Base-by-base conservation (phyloP, 768 basidiomycete species). In the Podaxis rugospora region DNA sequence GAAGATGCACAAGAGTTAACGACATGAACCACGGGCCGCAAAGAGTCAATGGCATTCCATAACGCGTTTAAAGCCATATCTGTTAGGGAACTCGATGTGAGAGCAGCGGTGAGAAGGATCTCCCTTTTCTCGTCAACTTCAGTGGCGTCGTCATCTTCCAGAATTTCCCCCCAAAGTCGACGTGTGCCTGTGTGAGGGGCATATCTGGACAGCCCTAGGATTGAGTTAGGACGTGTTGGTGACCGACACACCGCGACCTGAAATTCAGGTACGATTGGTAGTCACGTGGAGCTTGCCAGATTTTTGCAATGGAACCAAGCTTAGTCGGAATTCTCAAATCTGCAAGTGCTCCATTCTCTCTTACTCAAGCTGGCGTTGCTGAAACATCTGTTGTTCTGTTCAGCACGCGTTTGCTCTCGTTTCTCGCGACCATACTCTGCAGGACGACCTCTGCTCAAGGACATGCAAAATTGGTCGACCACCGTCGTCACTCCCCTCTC, bases 401-500 rank as follows among this genome's bases (percentile, higher is more conserved):
- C 32, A 11, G 18, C 27, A 6, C 25, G 23, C 13, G n/a, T 14
- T 18, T 42, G 40, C 9, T 44, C 14, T 55, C 59, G 52, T 32
- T n/a, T 40, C 36, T 13, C 21, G 13, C n/a, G 32, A 32, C 32
- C 39, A 11, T 37, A 21, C 27, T 51, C 35, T 25, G 13, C 32
- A 18, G 46, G 27, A 16, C 66, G 27, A 18, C 64, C 47, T n/a
- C 9, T 28, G 16, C 11, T 39, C 42, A 14, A 83, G 21, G 36
- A 39, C n/a, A 60, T 60, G 52, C 49, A 61, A 84, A 77, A 78
- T 62, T 92, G 90, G 89, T 83, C 80, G 28, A 77, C 85, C 2
- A 81, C 83, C 3, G 83, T 88, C 27, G 74, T 88, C 57, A 83
- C 81, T 46, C 72, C 83, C 0, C 67, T 78, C 16, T 83, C 88